These are phyloP conservation scores for Pythium aristosporum DNA, from an alignment of 352 stramenopile genomes.

Conservation along the genomic window DNA sequence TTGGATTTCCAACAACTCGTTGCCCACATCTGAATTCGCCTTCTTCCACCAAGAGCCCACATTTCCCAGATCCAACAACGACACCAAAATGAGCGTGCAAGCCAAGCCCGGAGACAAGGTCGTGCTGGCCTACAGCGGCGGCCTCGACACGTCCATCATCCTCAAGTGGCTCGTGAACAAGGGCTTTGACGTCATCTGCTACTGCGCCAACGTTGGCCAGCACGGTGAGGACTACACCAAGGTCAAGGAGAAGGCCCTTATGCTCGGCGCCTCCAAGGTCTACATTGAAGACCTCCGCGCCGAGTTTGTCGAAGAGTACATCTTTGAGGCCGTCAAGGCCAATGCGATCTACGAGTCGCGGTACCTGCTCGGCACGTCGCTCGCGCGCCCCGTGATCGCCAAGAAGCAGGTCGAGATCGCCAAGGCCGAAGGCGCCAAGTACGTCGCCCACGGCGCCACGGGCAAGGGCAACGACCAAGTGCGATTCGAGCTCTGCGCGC, in stretches of 20 bases:
- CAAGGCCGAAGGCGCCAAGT: constrained; percentile 88
- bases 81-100: constrained; percentile 63
- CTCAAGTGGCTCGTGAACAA: constrained; percentile 98
- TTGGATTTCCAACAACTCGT: neutral
- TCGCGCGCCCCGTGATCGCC: constrained; percentile 97
- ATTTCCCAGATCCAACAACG: neutral
- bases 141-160: constrained; percentile 98
- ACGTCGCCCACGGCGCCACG: constrained; percentile 96
- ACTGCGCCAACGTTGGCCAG: constrained; percentile 99
- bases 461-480: constrained; percentile 99
- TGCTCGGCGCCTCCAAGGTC: constrained; percentile 82
- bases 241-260: constrained; percentile 91
- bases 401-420: constrained; percentile 97
- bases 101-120: constrained; percentile 88
- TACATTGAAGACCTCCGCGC: constrained; percentile 96
- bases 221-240: constrained; percentile 94
- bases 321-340: constrained; percentile 93
- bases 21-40: constrained; percentile 46
- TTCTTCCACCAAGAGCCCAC: constrained; percentile 12
- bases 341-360: constrained; percentile 98
- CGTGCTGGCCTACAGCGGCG: constrained; percentile 96
- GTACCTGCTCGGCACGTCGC: constrained; percentile 97
- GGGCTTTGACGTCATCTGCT: constrained; percentile 98
- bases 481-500: constrained; percentile 98
- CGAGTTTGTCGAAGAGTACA: constrained; percentile 96